Evolutionary conservation across 2,329 filamentous ascomycete genomes (phyloP).

Genomic region (Ophiocordyceps australis): DNA sequence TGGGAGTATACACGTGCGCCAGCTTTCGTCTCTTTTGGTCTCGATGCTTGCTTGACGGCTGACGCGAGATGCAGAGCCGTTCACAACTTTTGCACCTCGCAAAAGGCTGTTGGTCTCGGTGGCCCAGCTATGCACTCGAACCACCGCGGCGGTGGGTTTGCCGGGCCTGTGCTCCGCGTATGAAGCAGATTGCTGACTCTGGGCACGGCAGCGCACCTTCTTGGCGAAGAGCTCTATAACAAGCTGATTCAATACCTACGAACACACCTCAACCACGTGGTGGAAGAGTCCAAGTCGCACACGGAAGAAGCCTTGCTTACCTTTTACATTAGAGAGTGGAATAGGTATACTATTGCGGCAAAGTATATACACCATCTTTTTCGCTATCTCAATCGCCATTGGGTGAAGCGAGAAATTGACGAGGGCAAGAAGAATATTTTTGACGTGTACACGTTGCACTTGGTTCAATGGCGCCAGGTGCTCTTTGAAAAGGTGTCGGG

Average conservation of each 20-base stretch:
- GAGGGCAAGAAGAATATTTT: slow-evolving; percentile 97
- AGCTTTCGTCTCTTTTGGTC: neutral
- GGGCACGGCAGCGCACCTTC: slow-evolving; percentile 52
- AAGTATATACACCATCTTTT: slow-evolving; percentile 98
- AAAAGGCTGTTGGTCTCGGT: slow-evolving; percentile 63
- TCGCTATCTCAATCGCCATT: slow-evolving; percentile 89
- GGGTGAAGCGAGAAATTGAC: slow-evolving; percentile 98
- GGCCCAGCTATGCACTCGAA: slow-evolving; percentile 18
- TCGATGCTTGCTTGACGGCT: slow-evolving; percentile 1
- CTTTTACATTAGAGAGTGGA: slow-evolving; percentile 96
- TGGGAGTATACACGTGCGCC: slow-evolving; percentile 79
- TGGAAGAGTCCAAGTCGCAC: slow-evolving; percentile 57
- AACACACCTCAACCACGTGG: slow-evolving; percentile 53
- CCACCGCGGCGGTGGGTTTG: slow-evolving; percentile 40
- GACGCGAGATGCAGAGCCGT: slow-evolving; percentile 66
- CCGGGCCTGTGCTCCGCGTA: too few species aligned
- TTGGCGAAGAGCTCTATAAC: slow-evolving; percentile 91
- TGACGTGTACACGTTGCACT: slow-evolving; percentile 91
- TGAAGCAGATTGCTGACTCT: too few species aligned
- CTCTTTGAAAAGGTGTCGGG: slow-evolving; percentile 70
- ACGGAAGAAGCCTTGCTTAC: slow-evolving; percentile 75
- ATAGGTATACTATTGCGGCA: slow-evolving; percentile 82
- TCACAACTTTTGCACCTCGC: slow-evolving; percentile 97
- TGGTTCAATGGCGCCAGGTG: slow-evolving; percentile 88
- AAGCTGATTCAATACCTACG: slow-evolving; percentile 77